Base-by-base conservation (phyloP, 257 asterid genomes). In the Solanum stenotomum region DNA sequence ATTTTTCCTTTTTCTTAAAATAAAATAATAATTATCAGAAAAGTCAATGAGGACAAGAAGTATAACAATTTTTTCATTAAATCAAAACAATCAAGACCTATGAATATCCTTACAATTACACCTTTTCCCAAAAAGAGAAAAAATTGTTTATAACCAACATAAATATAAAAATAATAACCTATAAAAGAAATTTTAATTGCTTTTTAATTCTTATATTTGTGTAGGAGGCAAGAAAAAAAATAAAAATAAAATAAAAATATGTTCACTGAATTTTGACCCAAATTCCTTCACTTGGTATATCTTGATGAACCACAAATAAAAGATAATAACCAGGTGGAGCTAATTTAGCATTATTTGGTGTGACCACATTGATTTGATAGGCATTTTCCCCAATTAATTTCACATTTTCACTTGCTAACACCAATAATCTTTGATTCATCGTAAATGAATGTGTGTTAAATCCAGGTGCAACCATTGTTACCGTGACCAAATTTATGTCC, bases 381-480 rank as follows among this genome's bases (percentile, higher is more conserved):
- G 29, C 42, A 1, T 49, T 77, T 34, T 29, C 12, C 31, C 88
- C 89, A 14, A 85, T 14, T 13, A 61, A 5, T 9, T 77, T 63
- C 83, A 84, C 79, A 7, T 86, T 90, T 11, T 74, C 88, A n/a
- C 52, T 63, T 59, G 31, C 3, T 31, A 90, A 90, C 5, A 86
- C 74, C 33, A 90, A 81, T 42, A 88, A 31, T 34, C 92, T 86
- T 74, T 90, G 92, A 3, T 90, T 90, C 89, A 72, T 75, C 2
- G 91, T 82, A 82, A 90, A 90, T 74, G 91, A 85, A 72, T 90
- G 91, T 40, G 91, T 90, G 31, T 81, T 83, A 86, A 88, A 88
- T 63, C 90, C 38, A 6, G 89, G 91, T n/a, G 89, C 89, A 84
- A 87, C 84, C 87, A 89, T 76, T 15, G 90, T 88, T 2, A 90